Evolutionary conservation across 2,329 filamentous ascomycete species (phyloP).

Genomic region (Trichoderma sp.): DNA sequence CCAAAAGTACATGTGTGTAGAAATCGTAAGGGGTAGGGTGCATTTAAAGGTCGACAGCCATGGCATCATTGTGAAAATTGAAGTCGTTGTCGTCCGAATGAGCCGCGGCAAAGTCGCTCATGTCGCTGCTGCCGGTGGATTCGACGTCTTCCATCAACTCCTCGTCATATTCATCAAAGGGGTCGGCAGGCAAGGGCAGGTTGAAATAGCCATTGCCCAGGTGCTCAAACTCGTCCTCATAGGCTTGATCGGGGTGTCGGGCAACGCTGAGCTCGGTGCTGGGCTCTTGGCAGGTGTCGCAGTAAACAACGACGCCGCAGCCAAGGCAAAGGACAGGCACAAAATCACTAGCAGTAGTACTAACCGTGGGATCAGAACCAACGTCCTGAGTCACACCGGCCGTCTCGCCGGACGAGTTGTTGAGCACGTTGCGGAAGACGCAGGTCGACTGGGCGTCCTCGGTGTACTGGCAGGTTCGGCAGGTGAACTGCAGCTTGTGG

Average conservation of each 20-base stretch:
- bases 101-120: conserved; percentile 27
- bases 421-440: conserved; percentile 93
- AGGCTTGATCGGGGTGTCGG: conserved; percentile 30
- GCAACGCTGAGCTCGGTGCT: conserved; percentile 34
- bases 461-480: conserved; percentile 91
- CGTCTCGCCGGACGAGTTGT: conserved; percentile 89
- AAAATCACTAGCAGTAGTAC: conserved; percentile 66
- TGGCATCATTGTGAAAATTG: conserved; percentile 34
- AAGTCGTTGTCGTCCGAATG: conserved; percentile 30
- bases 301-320: conserved; percentile 52
- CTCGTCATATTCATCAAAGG: conserved; percentile 47
- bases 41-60: conserved; percentile 32
- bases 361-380: conserved; percentile 96
- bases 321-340: conserved; percentile 50
- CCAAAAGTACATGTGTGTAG: neutral
- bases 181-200: conserved; percentile 39
- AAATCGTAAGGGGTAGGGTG: conserved; percentile 1
- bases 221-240: conserved; percentile 30
- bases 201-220: conserved; percentile 40
- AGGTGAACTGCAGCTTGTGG: conserved; percentile 89
- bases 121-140: conserved; percentile 31
- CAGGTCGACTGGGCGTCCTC: conserved; percentile 86
- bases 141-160: conserved; percentile 40
- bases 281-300: conserved; percentile 45
- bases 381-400: conserved; percentile 98